phyloP scores from a whole-genome alignment of 2,329 filamentous ascomycete species.

The Colletotrichum truncatum region DNA sequence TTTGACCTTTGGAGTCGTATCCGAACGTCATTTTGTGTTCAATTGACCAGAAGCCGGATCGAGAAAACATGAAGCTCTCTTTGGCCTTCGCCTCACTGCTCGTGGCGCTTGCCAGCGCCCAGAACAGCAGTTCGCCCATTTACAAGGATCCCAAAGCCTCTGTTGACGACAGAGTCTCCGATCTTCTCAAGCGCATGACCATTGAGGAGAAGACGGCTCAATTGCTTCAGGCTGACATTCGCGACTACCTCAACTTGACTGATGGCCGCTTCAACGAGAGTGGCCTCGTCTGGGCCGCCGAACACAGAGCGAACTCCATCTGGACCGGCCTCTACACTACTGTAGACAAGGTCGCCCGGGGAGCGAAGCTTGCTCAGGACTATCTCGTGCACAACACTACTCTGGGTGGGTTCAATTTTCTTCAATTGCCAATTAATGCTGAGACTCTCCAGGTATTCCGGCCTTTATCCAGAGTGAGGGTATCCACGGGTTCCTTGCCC shows the following conservation, averaged over 20 bases:
- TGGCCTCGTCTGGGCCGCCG: conserved; percentile 74
- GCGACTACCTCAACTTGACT: conserved; percentile 78
- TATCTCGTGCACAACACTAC: conserved; percentile 65
- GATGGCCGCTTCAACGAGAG: conserved; percentile 73
- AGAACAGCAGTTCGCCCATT: conserved; percentile 43
- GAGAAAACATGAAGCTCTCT: conserved; percentile 41
- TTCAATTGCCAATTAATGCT: not conserved
- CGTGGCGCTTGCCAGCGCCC: conserved; percentile 35
- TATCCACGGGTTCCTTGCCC: conserved; percentile 76
- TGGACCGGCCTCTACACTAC: conserved; percentile 76
- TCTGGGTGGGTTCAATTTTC: conserved; percentile 36
- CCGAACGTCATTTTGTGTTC: conserved; percentile 13
- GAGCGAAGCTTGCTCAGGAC: conserved; percentile 73
- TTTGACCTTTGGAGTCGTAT: conserved; percentile 15
- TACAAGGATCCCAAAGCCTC: conserved; percentile 73
- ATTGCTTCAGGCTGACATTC: conserved; percentile 74
- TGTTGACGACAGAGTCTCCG: conserved; percentile 71
- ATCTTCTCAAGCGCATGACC: conserved; percentile 78
- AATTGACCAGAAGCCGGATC: conserved; percentile 3
- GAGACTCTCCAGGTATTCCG: conserved; percentile 74
- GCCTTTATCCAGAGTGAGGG: conserved; percentile 79
- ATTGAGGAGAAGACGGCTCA: conserved; percentile 79
- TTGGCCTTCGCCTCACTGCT: conserved; percentile 35
- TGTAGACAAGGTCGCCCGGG: conserved; percentile 69
- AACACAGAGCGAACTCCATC: conserved; percentile 72